These are phyloP conservation scores for Penicillium daleae DNA, from an alignment of 495 filamentous ascomycete genomes.

Conservation along the genomic window DNA sequence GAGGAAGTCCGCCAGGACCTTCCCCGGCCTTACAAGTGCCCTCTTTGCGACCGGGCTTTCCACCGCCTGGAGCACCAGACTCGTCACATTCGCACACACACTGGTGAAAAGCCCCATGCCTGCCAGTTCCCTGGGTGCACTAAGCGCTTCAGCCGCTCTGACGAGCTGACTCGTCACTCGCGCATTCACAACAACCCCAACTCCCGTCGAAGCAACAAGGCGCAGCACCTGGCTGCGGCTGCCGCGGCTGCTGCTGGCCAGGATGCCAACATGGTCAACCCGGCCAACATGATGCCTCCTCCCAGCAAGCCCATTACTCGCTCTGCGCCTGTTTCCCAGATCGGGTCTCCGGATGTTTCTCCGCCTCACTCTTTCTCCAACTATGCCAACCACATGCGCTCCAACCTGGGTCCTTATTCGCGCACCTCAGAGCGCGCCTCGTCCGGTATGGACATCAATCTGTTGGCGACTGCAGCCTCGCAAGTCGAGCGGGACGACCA, in stretches of 20 bases:
- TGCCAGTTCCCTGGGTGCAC: slow-evolving; percentile 95
- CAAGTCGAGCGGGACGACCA: slow-evolving; percentile 82
- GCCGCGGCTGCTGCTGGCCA: slow-evolving; percentile 56
- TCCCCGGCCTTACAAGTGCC: slow-evolving; percentile 96
- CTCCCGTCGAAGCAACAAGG: slow-evolving; percentile 90
- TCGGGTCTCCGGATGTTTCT: slow-evolving; percentile 93
- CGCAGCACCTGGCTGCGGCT: slow-evolving; percentile 63
- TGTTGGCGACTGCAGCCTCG: slow-evolving; percentile 89
- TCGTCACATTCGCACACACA: slow-evolving; percentile 95
- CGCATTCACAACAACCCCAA: slow-evolving; percentile 99
- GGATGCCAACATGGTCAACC: slow-evolving; percentile 54
- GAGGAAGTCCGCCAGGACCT: slow-evolving; percentile 73
- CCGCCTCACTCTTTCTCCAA: slow-evolving; percentile 87
- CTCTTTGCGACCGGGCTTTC: slow-evolving; percentile 97
- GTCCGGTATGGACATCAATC: slow-evolving; percentile 76
- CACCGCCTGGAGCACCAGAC: slow-evolving; percentile 98
- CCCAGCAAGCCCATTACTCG: slow-evolving; percentile 71
- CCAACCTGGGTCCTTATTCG: slow-evolving; percentile 66
- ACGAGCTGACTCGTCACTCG: slow-evolving; percentile 95
- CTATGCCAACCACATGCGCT: slow-evolving; percentile 68
- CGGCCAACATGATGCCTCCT: slow-evolving; percentile 72
- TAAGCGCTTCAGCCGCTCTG: slow-evolving; percentile 95
- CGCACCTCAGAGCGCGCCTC: slow-evolving; percentile 54
- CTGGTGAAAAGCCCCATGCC: slow-evolving; percentile 96
- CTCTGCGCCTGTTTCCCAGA: slow-evolving; percentile 87